A percentile compares a stretch with the other conserved stretches of the same genome.
phyloP scores from a whole-genome alignment of 345 rosid species.

The Citrus australasica region DNA sequence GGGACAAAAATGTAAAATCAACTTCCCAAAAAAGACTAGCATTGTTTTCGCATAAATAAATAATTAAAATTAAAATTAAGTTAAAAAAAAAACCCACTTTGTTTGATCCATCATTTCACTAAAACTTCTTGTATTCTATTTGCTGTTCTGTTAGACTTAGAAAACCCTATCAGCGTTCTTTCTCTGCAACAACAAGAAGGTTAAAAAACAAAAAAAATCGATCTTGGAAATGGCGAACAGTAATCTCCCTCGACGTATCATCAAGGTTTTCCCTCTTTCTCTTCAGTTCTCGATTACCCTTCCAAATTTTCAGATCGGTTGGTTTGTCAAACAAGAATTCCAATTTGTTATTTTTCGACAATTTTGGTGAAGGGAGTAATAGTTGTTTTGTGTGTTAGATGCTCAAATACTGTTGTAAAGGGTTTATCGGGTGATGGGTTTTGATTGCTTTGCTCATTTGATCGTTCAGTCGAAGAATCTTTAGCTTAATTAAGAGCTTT shows the following conservation, averaged over 20 bases:
- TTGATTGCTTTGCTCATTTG: background rate
- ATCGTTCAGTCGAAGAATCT: background rate
- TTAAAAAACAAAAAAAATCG: background rate
- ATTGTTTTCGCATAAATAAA: too few relatives aligned
- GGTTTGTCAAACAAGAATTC: background rate
- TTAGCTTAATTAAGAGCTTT: constrained; percentile 4
- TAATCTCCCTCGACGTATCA: constrained; percentile 93
- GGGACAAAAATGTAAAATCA: too few relatives aligned
- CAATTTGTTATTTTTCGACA: background rate
- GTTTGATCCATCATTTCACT: too few relatives aligned
- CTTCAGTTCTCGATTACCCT: constrained; percentile 9
- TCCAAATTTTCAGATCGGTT: constrained; percentile 11
- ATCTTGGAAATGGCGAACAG: constrained; percentile 70
- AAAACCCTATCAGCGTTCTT: constrained; percentile 11
- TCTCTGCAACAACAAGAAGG: background rate
- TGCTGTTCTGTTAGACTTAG: background rate
- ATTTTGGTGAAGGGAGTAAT: background rate
- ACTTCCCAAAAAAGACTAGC: too few relatives aligned
- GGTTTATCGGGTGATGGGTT: background rate
- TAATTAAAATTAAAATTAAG: too few relatives aligned
- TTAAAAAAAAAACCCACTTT: too few relatives aligned
- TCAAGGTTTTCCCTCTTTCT: constrained; percentile 60
- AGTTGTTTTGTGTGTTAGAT: background rate
- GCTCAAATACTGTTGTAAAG: background rate
- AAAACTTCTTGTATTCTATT: too few relatives aligned